Percentiles rank a stretch among this genome's conserved stretches.
These are phyloP conservation scores for Cytospora leucostoma DNA, from an alignment of 2,329 filamentous ascomycete genomes.

Conservation along the genomic window DNA sequence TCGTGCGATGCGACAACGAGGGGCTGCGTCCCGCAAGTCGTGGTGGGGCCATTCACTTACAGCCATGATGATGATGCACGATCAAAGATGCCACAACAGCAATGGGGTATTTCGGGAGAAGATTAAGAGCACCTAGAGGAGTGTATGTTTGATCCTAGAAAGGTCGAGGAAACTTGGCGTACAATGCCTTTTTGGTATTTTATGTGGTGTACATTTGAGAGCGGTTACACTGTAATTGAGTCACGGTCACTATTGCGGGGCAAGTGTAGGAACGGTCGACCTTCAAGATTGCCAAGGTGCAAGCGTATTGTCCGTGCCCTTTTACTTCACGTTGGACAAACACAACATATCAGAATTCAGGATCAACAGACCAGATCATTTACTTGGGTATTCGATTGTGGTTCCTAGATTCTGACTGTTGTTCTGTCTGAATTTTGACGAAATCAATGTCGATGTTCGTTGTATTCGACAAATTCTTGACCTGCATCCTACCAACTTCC, in stretches of 20 bases:
- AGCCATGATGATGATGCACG: slow-evolving; percentile 35
- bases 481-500: background rate
- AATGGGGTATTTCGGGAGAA: slow-evolving; percentile 9
- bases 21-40: slow-evolving; percentile 6
- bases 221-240: no score
- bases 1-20: slow-evolving; percentile 24
- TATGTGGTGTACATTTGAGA: no score
- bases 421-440: background rate
- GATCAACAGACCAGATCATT: no score
- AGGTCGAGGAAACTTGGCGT: slow-evolving; percentile 1
- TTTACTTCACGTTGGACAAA: no score
- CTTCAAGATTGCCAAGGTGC: no score
- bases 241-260: no score
- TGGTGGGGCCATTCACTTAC: slow-evolving; percentile 33
- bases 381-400: no score
- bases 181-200: slow-evolving; percentile 1
- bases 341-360: no score
- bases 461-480: background rate
- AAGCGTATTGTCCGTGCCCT: no score
- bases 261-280: no score
- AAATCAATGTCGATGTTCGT: background rate
- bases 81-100: slow-evolving; percentile 10
- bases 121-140: background rate
- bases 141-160: background rate
- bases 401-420: background rate